Evolutionary conservation across 2,329 filamentous ascomycete genomes (phyloP).

Genomic region (Rutstroemia sydowiana): DNA sequence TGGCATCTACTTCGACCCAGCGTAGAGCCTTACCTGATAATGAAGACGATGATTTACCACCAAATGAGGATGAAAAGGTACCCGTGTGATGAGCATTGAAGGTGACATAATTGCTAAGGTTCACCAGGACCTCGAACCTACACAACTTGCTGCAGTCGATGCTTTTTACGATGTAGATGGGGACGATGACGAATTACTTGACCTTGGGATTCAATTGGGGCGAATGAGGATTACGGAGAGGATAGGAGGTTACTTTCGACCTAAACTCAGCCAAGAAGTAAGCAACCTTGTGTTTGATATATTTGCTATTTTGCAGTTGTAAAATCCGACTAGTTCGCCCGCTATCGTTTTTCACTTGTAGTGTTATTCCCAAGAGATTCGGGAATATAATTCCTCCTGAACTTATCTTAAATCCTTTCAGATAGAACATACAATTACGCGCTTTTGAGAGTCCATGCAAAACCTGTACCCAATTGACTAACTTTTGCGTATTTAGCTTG

Average conservation of each 20-base stretch:
- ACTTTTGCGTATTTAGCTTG: too few relatives aligned
- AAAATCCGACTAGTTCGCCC: too few relatives aligned
- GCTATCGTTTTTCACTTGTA: too few relatives aligned
- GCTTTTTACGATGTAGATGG: conserved; percentile 59
- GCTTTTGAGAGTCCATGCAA: too few relatives aligned
- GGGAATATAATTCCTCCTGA: too few relatives aligned
- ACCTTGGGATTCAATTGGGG: conserved; percentile 64
- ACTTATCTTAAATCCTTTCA: too few relatives aligned
- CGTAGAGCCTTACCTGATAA: conserved; percentile 36
- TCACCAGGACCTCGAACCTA: conserved; percentile 47
- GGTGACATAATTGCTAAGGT: background rate
- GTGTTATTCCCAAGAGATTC: too few relatives aligned
- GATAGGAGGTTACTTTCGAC: conserved; percentile 64
- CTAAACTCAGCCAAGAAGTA: conserved; percentile 65
- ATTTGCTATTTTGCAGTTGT: background rate
- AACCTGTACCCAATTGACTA: too few relatives aligned
- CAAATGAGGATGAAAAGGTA: conserved; percentile 48
- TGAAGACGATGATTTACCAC: conserved; percentile 37
- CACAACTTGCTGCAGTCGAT: conserved; percentile 55
- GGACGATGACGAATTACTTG: conserved; percentile 60
- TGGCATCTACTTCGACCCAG: conserved; percentile 4
- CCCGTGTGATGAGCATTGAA: background rate
- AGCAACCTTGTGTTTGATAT: conserved; percentile 14
- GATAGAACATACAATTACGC: too few relatives aligned
- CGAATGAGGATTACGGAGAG: conserved; percentile 68